Base-by-base conservation (phyloP, 345 rosid species). In the Hevea brasiliensis region DNA sequence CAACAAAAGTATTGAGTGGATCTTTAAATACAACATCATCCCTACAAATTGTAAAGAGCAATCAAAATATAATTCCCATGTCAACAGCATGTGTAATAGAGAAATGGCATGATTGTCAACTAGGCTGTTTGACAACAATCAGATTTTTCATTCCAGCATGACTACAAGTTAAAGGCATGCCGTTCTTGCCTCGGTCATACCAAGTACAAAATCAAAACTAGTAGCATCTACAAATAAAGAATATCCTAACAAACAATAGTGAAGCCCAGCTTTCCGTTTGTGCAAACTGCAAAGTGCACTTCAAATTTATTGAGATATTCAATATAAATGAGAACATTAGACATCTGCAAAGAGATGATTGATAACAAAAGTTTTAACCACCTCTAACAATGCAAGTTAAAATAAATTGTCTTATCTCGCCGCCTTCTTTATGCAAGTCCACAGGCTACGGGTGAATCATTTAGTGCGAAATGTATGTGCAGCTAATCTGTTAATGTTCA, bases 11-110 rank as follows among this genome's bases (percentile, higher is more conserved):
- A 72, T 92, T 89, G 51, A 90, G 68, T 12, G 95, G 98, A 70
- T 92, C 97, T 85, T 81, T 90, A 32, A 89, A 90, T 21, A 89
- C 92, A 32, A 94, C 78, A 79, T 92, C 98, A 75, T 92, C 91
- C 85, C 95, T 94, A 67, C 23, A 62, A 63, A 48, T 45, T 15
- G 32, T 8, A 53, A 37, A 37, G 50, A 70, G 41, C 68, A 57
- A 44, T 66, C 6, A 56, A 42, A 56, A 12, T 0, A 41, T 13
- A 48, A 26, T 37, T 29, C 51, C 42, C 40, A 26, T 0, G 21
- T 23, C 48, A 45, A 2, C 18, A 51, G 11, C 47, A 42, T n/a
- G 9, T 29, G 13, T 42, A 61, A 20, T 37, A 44, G n/a, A 8
- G 0, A 3, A 23, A 58, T 8, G 61, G 55, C 7, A 60, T 27